phyloP scores from a whole-genome alignment of 768 basidiomycete genomes.

The Termitomyces sp. region DNA sequence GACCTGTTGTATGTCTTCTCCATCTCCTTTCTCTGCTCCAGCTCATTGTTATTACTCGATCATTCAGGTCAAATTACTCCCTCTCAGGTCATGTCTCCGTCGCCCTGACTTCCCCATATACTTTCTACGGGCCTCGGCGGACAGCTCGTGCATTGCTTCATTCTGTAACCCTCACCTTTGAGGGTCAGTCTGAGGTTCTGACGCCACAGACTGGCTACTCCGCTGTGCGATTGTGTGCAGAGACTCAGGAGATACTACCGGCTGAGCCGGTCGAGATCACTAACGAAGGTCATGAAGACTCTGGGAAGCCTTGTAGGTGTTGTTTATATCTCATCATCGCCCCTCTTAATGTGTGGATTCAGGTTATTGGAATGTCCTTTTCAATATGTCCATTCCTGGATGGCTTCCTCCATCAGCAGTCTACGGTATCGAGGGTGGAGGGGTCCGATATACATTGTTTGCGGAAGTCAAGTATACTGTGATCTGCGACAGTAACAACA shows the following conservation, averaged over 20 bases:
- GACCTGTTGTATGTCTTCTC: conserved; percentile 52
- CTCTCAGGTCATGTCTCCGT: conserved; percentile 79
- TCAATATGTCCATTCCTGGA: conserved; percentile 83
- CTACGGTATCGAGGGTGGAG: conserved; percentile 48
- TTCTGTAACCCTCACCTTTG: conserved; percentile 74
- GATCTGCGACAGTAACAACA: conserved; percentile 34
- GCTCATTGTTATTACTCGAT: conserved; percentile 1
- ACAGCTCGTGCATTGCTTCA: conserved; percentile 54
- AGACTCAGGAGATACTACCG: conserved; percentile 60
- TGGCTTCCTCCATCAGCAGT: conserved; percentile 73
- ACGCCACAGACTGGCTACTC: conserved; percentile 64
- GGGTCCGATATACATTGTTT: conserved; percentile 63
- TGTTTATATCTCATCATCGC: not conserved
- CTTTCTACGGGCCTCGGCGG: conserved; percentile 51
- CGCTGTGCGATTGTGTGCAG: conserved; percentile 60
- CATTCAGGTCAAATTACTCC: conserved; percentile 74
- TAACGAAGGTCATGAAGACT: conserved; percentile 62
- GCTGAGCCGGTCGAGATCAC: conserved; percentile 54
- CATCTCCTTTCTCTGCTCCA: not conserved
- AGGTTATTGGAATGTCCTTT: conserved; percentile 71
- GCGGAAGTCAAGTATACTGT: conserved; percentile 60
- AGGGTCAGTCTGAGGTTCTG: conserved; percentile 80
- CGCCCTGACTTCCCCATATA: conserved; percentile 52
- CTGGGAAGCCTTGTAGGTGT: conserved; percentile 44
- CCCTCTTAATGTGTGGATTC: not conserved